These are phyloP conservation scores for Ophiostoma pallidulum DNA, from an alignment of 2,329 filamentous ascomycete genomes.

Conservation along the genomic window DNA sequence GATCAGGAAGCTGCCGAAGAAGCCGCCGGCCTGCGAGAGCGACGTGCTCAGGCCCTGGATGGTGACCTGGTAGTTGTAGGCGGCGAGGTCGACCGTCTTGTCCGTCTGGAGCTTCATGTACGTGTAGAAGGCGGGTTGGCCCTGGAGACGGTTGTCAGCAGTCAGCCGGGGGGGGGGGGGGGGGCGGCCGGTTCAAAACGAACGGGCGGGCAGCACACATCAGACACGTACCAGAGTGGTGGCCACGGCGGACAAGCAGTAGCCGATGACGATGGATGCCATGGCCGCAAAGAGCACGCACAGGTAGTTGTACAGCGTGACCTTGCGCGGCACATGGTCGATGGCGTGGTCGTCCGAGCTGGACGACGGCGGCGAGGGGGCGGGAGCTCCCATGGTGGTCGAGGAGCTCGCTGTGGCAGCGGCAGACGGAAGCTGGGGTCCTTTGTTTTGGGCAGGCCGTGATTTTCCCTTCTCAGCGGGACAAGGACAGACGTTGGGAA, in stretches of 20 bases:
- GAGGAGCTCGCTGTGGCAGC: too few relatives aligned
- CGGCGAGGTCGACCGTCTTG: neutral
- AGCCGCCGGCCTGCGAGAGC: constrained; percentile 7
- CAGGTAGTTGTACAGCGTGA: constrained; percentile 4
- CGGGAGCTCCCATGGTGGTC: too few relatives aligned
- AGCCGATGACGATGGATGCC: constrained; percentile 5
- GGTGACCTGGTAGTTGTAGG: neutral
- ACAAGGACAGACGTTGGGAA: too few relatives aligned
- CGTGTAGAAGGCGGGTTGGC: constrained; percentile 3
- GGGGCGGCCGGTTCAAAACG: too few relatives aligned
- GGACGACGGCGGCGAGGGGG: too few relatives aligned
- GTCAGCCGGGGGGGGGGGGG: too few relatives aligned
- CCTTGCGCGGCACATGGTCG: too few relatives aligned
- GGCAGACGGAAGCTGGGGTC: too few relatives aligned
- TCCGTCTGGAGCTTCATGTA: constrained; percentile 1
- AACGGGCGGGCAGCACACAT: too few relatives aligned
- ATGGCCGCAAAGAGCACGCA: constrained; percentile 3
- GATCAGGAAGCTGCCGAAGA: constrained; percentile 11
- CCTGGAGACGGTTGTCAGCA: neutral
- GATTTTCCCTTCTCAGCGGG: too few relatives aligned
- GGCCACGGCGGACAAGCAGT: constrained; percentile 3
- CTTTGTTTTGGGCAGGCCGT: too few relatives aligned
- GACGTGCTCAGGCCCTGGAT: constrained; percentile 4
- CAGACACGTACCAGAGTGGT: neutral
- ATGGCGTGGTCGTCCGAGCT: too few relatives aligned